Conservation (phyloP, 1,284 basidiomycete species). For the Spongispora temasekensis region DNA sequence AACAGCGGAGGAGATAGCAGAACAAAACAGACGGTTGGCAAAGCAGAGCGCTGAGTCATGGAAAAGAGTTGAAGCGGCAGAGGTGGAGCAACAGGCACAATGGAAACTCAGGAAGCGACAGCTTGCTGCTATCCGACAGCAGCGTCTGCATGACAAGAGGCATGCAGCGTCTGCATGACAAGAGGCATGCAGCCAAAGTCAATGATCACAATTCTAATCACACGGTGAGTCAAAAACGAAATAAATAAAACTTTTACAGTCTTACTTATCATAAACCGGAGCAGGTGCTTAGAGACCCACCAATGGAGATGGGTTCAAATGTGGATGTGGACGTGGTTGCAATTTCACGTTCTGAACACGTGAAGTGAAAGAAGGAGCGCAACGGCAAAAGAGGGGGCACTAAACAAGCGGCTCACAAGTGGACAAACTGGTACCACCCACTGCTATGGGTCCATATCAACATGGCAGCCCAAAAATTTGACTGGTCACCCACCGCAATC, state of each 20-base stretch:
- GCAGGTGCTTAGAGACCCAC: background rate
- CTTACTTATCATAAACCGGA: background rate
- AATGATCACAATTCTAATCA: background rate
- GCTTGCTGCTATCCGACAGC: background rate
- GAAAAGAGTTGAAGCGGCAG: background rate
- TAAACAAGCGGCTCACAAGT: background rate
- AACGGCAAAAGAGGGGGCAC: background rate
- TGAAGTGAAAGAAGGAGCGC: background rate
- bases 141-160: background rate
- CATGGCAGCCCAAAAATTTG: background rate
- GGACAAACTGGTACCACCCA: background rate
- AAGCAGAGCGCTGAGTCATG: background rate
- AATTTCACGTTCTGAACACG: background rate
- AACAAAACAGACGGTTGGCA: background rate
- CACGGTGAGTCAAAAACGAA: background rate
- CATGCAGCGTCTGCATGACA: background rate
- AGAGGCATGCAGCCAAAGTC: background rate
- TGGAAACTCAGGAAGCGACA: background rate
- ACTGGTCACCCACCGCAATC: background rate
- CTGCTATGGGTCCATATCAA: background rate
- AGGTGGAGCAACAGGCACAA: background rate
- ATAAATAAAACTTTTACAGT: background rate
- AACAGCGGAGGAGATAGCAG: background rate
- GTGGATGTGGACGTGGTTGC: background rate
- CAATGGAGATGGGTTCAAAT: background rate